Base-by-base conservation (phyloP, 1,139 yeast species). In the Diutina pseudorugosa region DNA sequence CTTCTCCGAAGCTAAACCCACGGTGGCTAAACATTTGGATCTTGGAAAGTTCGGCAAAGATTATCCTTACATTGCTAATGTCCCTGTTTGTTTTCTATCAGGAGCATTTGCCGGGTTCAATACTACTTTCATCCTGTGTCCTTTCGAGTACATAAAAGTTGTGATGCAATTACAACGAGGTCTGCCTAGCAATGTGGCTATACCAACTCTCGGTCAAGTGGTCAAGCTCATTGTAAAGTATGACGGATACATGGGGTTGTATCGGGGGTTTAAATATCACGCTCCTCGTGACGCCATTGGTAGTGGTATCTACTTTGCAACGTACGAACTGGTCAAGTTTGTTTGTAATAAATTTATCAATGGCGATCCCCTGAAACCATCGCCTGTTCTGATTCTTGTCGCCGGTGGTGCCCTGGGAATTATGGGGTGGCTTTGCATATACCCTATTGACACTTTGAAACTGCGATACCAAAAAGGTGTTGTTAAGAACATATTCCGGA, bases 331-430 rank as follows among this genome's bases (percentile, higher is more conserved):
- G 1, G 72, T 80, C 58, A 85, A 85, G 62, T 69, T 78, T 64
- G 63, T 72, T 36, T 68, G 71, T 59, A 70, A 72, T 54, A 58
- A 58, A 6, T 51, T 71, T 19, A 65, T 73, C 51, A 69, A 71
- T 52, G 58, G 64, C 1, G 63, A 68, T 53, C 65, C 71, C 3
- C 52, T 60, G 1, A 54, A 58, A 21, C 59, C 69, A 20, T 70
- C 76, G 5, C 71, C 70, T 11, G 50, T 71, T 6, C 66, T 77
- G 1, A 67, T 74, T 21, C 58, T 72, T 4, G 53, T 83, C 2
- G 87, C 94, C 0, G 96, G 95, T n/a, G 95, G 90, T 0, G 58
- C 82, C 41, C 80, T 94, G 1, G 96, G 96, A 1, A 77, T 83
- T 12, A 66, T 82, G 18, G 76, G 89, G 51, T 87, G 95, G 94